Evolutionary conservation across 2,329 filamentous ascomycete species (phyloP), one percentile per base, ranked within the genome.

Genomic region (Claviceps spartinae): DNA sequence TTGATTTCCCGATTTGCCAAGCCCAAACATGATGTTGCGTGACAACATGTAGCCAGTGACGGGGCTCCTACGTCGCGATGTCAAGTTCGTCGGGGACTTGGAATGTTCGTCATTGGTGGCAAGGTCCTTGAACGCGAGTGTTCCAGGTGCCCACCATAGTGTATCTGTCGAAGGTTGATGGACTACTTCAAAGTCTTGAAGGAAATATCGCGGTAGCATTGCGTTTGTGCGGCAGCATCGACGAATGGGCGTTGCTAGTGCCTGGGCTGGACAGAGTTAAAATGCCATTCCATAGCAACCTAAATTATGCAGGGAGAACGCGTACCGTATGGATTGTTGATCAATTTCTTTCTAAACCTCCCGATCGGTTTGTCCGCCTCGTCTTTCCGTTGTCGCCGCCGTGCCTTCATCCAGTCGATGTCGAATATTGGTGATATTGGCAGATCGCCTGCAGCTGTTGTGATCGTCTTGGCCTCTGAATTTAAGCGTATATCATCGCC

Each of bases 271-370:
- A 46, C 4, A n/a, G n/a, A 24, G 46, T 60, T 36, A 60, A 57
- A 47, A 50, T 41, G 22, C 42, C 48, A 49, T 54, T 52, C 30
- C 14, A 26, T 5, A n/a, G 3, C 9, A 2, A 30, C 18, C 18
- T 9, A 18, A 11, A 8, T 20, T 36, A 13, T 13, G n/a, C 13
- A 14, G 2, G 34, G 7, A 13, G n/a, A 4, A 18, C 18, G 18
- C 68, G 34, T 68, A 85, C 82, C 85, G 58, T 78, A 88, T 2
- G 82, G 72, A 57, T 86, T 89, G 40, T 72, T 72, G 34, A 68
- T 69, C 1, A 88, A 67, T 54, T 78, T 75, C 52, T 70, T 72
- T 60, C 83, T 78, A 54, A 87, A 78, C 2, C 72, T 66, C 13
- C 66, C 70, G 2, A 53, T 58, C 0, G 62, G 59, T 34, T 56